A percentile compares a stretch with the other conserved stretches of the same genome.
Conservation (phyloP, 345 rosid species). For the Rubroshorea leprosula region DNA sequence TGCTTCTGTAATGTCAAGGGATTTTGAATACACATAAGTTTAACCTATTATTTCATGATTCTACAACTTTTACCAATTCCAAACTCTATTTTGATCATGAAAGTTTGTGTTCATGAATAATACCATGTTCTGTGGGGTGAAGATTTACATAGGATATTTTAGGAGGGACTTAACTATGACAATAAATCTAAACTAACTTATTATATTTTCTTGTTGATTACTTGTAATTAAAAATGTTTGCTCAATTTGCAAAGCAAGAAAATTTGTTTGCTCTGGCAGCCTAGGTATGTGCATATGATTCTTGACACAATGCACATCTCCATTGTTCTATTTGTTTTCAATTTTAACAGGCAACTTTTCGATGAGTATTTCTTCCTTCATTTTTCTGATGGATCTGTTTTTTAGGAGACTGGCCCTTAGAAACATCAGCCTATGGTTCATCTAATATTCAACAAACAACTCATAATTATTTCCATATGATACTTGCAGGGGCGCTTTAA, state of each 20-base stretch:
- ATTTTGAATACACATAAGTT: no score
- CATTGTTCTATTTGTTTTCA: no score
- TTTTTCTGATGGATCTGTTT: background rate
- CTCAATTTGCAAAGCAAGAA: background rate
- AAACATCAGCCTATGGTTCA: background rate
- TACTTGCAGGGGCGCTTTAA: conserved; percentile 54
- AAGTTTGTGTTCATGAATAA: background rate
- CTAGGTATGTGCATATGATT: no score
- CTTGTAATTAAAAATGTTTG: background rate
- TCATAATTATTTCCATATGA: conserved; percentile 1
- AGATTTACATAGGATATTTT: background rate
- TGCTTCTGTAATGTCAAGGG: conserved; percentile 1
- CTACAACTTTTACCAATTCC: background rate
- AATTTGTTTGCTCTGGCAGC: no score
- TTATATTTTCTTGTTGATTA: background rate
- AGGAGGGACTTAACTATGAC: background rate
- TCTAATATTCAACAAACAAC: background rate
- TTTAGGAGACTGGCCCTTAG: background rate
- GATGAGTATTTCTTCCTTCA: background rate
- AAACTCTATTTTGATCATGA: conserved; percentile 3
- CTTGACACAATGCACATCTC: no score
- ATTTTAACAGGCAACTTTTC: no score
- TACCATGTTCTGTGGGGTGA: background rate
- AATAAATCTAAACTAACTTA: background rate
- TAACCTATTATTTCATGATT: background rate